phyloP scores from a whole-genome alignment of 2,329 filamentous ascomycete species.

The Cladosporium sp. region DNA sequence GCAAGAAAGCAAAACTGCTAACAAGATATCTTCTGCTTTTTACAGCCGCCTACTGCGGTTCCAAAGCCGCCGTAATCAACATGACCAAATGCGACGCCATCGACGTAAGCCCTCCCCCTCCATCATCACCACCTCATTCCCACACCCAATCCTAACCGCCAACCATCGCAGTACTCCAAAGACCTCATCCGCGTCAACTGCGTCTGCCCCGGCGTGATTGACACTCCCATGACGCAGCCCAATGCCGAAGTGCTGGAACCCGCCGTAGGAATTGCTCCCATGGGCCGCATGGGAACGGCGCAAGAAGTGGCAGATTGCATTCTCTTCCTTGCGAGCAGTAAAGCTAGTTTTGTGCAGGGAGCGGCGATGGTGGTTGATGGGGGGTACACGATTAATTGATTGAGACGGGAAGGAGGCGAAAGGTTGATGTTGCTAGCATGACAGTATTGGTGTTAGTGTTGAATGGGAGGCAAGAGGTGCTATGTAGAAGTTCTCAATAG shows the following conservation, averaged over 20 bases:
- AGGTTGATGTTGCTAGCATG: background rate
- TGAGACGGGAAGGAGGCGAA: background rate
- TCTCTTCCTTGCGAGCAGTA: conserved; percentile 43
- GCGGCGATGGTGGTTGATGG: conserved; percentile 43
- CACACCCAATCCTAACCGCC: background rate
- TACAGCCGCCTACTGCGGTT: conserved; percentile 44
- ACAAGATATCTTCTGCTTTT: background rate
- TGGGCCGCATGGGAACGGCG: conserved; percentile 43
- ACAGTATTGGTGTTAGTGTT: background rate
- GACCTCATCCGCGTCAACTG: conserved; percentile 23
- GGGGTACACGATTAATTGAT: conserved; percentile 42
- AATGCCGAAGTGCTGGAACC: conserved; percentile 30
- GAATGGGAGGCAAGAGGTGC: too few relatives aligned
- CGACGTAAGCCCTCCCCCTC: conserved; percentile 32
- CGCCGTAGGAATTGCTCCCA: conserved; percentile 30
- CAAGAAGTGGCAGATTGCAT: conserved; percentile 47
- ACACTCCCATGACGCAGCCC: conserved; percentile 29
- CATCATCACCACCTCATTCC: background rate
- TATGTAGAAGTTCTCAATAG: too few relatives aligned
- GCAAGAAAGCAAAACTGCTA: background rate
- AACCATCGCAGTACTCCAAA: conserved; percentile 18
- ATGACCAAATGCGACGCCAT: conserved; percentile 47
- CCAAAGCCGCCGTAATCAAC: conserved; percentile 44
- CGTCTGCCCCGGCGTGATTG: conserved; percentile 21
- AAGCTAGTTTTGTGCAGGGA: conserved; percentile 46